Conservation (phyloP, 2,329 filamentous ascomycete species). For the Ophiostoma quercus region DNA sequence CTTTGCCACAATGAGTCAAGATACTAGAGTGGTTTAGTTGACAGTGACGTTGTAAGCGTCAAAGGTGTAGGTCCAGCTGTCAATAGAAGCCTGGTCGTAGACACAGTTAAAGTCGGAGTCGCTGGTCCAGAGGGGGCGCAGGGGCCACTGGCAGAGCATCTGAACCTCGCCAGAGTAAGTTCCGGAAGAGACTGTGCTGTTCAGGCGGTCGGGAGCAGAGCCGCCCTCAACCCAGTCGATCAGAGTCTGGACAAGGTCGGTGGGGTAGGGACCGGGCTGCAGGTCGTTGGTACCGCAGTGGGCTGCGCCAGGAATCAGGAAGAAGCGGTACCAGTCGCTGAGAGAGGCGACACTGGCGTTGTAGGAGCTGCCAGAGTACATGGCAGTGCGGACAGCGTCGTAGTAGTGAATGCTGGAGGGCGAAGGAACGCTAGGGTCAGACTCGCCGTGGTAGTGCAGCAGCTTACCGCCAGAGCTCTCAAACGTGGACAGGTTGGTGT, state of each 20-base stretch:
- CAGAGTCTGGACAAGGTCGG: constrained; percentile 26
- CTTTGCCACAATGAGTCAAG: not conserved
- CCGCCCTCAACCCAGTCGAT: constrained; percentile 49
- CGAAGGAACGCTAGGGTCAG: not conserved
- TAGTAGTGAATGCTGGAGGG: not conserved
- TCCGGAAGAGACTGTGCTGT: constrained; percentile 26
- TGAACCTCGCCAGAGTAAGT: constrained; percentile 34
- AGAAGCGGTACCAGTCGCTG: not conserved
- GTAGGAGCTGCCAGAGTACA: not conserved
- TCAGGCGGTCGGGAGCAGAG: constrained; percentile 40
- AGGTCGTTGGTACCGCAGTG: constrained; percentile 33
- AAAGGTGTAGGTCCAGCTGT: not conserved
- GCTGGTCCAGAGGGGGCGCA: constrained; percentile 38
- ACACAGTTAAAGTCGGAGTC: not conserved
- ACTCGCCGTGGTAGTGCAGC: not conserved
- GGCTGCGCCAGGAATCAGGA: not conserved
- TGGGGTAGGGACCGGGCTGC: constrained; percentile 42
- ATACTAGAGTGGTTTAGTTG: not conserved
- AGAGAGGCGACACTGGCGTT: not conserved
- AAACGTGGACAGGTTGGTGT: not conserved
- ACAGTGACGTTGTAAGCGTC: not conserved
- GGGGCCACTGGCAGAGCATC: constrained; percentile 41
- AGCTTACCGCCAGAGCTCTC: not conserved
- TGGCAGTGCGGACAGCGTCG: not conserved
- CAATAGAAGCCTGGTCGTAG: not conserved